Percentiles rank a stretch among this genome's conserved stretches.
Evolutionary conservation across 129 eudicot species (phyloP).

Genomic region (Helianthus tuberosus): DNA sequence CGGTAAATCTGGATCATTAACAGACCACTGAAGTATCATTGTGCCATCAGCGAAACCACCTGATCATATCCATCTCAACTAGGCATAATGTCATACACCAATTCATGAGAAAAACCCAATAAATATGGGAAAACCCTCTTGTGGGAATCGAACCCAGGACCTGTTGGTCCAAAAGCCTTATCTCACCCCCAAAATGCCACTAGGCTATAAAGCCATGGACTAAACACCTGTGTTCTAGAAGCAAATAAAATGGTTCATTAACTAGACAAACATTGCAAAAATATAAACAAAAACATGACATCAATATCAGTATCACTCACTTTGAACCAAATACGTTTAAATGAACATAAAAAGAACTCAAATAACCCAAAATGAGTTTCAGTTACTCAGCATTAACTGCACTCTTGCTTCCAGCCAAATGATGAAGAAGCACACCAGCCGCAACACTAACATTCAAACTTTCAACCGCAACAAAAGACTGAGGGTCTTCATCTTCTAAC

Average conservation of each 20-base stretch:
- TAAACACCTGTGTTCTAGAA: no score
- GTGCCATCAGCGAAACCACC: no score
- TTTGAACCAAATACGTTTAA: conserved; percentile 2
- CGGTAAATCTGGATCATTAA: no score
- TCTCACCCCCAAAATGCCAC: no score
- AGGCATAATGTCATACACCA: no score
- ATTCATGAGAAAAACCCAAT: no score
- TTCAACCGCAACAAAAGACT: conserved; percentile 89
- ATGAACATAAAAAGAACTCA: neutral
- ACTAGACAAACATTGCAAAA: neutral
- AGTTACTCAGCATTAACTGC: conserved; percentile 4
- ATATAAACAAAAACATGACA: neutral
- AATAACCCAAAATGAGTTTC: neutral
- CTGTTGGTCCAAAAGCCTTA: no score
- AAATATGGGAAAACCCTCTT: no score
- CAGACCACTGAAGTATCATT: no score
- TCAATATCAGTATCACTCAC: conserved; percentile 19
- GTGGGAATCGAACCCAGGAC: no score
- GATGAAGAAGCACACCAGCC: conserved; percentile 94
- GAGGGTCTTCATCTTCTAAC: conserved; percentile 49
- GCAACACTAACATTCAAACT: conserved; percentile 99
- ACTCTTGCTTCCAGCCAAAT: conserved; percentile 55
- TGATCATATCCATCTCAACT: no score
- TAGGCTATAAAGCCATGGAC: no score
- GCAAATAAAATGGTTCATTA: neutral